Evolutionary conservation across 495 filamentous ascomycete genomes (phyloP).

Genomic region (Annulohypoxylon stygium): DNA sequence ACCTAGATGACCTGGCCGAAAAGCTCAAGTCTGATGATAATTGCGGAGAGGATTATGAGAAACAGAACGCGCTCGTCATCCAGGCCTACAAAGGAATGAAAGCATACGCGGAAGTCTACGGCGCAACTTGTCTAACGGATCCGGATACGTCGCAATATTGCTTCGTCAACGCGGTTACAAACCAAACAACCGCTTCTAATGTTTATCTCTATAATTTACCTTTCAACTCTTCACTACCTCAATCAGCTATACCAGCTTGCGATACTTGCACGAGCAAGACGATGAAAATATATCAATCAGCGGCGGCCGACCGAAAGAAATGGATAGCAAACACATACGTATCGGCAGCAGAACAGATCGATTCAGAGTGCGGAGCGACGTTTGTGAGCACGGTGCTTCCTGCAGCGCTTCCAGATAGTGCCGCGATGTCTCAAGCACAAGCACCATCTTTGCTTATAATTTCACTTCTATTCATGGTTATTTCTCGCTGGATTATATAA

Average conservation of each 20-base stretch:
- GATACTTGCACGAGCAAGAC: constrained; percentile 75
- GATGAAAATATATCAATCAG: constrained; percentile 75
- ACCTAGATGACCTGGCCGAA: constrained; percentile 70
- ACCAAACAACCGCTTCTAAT: constrained; percentile 73
- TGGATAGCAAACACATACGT: constrained; percentile 71
- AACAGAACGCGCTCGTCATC: constrained; percentile 75
- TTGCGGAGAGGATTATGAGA: constrained; percentile 78
- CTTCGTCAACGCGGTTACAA: constrained; percentile 88
- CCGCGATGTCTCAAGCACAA: constrained; percentile 31
- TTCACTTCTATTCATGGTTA: constrained; percentile 27
- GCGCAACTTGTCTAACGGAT: constrained; percentile 79
- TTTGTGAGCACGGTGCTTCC: constrained; percentile 74
- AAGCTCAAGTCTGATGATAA: constrained; percentile 68
- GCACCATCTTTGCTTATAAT: constrained; percentile 43
- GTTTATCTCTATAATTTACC: constrained; percentile 87
- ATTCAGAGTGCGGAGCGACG: constrained; percentile 71
- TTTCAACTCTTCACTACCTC: constrained; percentile 76
- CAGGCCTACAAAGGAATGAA: constrained; percentile 79
- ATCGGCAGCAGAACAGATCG: constrained; percentile 72
- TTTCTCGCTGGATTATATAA: constrained; percentile 39
- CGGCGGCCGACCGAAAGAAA: constrained; percentile 69
- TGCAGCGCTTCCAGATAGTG: constrained; percentile 47
- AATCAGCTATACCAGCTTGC: constrained; percentile 74
- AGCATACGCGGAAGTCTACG: constrained; percentile 80
- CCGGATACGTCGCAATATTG: constrained; percentile 69